Evolutionary conservation across 2,329 filamentous ascomycete species (phyloP).

Genomic region (Cercospora sp.): DNA sequence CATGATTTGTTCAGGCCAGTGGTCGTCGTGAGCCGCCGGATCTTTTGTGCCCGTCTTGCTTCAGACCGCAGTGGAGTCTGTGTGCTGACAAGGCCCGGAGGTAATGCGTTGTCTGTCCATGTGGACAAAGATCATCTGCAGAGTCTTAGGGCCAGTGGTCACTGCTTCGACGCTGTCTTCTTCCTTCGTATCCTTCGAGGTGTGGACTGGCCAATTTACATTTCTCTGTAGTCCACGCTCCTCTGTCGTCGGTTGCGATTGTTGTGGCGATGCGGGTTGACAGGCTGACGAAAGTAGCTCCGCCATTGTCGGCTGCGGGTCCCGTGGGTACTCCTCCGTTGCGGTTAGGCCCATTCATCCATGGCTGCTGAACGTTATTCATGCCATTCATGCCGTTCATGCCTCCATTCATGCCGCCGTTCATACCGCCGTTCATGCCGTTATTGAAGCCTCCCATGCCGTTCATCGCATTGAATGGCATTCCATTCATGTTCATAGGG

Average conservation of each 20-base stretch:
- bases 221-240: slow-evolving; percentile 87
- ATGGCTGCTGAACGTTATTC: slow-evolving; percentile 34
- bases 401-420: slow-evolving; percentile 38
- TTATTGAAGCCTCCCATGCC: slow-evolving; percentile 41
- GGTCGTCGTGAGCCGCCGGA: background rate
- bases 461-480: slow-evolving; percentile 33
- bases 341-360: slow-evolving; percentile 50
- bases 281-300: slow-evolving; percentile 94
- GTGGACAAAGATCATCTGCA: background rate
- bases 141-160: background rate
- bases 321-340: slow-evolving; percentile 68
- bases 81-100: background rate
- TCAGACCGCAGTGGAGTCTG: background rate
- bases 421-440: slow-evolving; percentile 39
- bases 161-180: background rate
- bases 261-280: slow-evolving; percentile 89
- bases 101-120: background rate
- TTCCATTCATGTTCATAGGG: slow-evolving; percentile 36
- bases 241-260: slow-evolving; percentile 76
- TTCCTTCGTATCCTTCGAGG: background rate
- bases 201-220: slow-evolving; percentile 48
- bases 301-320: slow-evolving; percentile 61
- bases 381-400: slow-evolving; percentile 40
- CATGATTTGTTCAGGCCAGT: background rate
- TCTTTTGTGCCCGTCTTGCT: background rate